Conservation (phyloP, 495 filamentous ascomycete genomes). For the Lineolata rhizophorae region DNA sequence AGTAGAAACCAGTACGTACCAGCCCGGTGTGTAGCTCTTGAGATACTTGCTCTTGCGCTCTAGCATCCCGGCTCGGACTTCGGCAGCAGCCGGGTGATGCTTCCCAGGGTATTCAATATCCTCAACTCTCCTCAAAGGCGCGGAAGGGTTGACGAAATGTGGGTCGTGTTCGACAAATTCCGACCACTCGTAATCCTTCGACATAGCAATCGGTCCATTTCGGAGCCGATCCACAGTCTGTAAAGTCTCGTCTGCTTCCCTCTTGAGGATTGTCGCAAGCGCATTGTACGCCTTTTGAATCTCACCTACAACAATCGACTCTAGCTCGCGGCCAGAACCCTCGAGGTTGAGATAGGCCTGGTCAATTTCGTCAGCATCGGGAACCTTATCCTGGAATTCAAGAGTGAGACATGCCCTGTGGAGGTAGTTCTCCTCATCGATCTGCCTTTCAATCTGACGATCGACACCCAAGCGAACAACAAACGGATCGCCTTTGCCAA, state of each 20-base stretch:
- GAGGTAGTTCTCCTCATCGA: slow-evolving; percentile 93
- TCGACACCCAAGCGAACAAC: slow-evolving; percentile 68
- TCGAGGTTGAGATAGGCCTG: slow-evolving; percentile 92
- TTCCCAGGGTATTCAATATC: slow-evolving; percentile 88
- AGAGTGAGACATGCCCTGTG: slow-evolving; percentile 55
- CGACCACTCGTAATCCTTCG: slow-evolving; percentile 81
- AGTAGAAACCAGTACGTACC: slow-evolving; percentile 31
- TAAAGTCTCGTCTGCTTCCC: slow-evolving; percentile 67
- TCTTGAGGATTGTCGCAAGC: slow-evolving; percentile 69
- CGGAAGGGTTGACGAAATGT: slow-evolving; percentile 66
- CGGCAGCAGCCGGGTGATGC: slow-evolving; percentile 66
- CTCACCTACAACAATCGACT: slow-evolving; percentile 87
- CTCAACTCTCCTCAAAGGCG: slow-evolving; percentile 56
- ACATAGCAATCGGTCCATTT: slow-evolving; percentile 66
- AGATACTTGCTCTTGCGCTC: slow-evolving; percentile 98
- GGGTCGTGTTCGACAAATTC: slow-evolving; percentile 63
- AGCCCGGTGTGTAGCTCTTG: slow-evolving; percentile 93
- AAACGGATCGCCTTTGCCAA: slow-evolving; percentile 80
- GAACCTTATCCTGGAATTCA: no score
- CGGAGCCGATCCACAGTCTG: slow-evolving; percentile 61
- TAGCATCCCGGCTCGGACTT: slow-evolving; percentile 72
- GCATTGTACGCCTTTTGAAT: slow-evolving; percentile 95
- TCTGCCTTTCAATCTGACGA: slow-evolving; percentile 69
- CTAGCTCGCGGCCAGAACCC: slow-evolving; percentile 79
- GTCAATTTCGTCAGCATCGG: no score